phyloP scores from a whole-genome alignment of 1,284 basidiomycete species.

The Apiotrichum brassicae region DNA sequence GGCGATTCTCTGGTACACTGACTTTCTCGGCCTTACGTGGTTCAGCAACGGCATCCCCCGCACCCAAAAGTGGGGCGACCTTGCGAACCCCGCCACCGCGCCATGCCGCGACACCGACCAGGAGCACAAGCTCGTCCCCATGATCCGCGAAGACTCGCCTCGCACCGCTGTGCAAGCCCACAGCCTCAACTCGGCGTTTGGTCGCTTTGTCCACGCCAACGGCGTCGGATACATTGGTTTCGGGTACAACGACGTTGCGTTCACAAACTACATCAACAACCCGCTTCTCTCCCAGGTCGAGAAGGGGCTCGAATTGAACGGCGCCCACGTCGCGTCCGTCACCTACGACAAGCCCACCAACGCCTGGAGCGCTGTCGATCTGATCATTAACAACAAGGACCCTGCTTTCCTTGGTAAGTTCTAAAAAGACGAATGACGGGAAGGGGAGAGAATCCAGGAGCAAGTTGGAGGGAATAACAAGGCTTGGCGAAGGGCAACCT shows the following conservation, averaged over 20 bases:
- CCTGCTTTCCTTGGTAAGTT: slow-evolving; percentile 13
- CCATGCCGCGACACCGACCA: slow-evolving; percentile 26
- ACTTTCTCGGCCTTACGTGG: slow-evolving; percentile 10
- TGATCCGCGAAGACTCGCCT: slow-evolving; percentile 22
- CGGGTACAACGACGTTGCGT: slow-evolving; percentile 34
- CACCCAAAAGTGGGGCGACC: slow-evolving; percentile 21
- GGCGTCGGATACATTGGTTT: slow-evolving; percentile 22
- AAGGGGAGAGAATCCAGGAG: no score
- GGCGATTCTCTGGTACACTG: slow-evolving; percentile 13
- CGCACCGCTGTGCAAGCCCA: slow-evolving; percentile 10
- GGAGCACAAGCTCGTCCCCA: slow-evolving; percentile 25
- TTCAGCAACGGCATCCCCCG: slow-evolving; percentile 6
- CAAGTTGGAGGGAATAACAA: no score
- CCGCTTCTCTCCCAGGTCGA: slow-evolving; percentile 32
- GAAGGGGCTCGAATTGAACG: slow-evolving; percentile 19
- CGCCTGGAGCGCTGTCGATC: slow-evolving; percentile 19
- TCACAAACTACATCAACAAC: slow-evolving; percentile 32
- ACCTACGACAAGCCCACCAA: slow-evolving; percentile 16
- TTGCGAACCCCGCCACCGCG: slow-evolving; percentile 1
- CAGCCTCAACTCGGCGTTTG: slow-evolving; percentile 22
- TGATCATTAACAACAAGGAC: slow-evolving; percentile 42
- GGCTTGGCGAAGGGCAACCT: no score
- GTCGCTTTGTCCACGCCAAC: slow-evolving; percentile 17
- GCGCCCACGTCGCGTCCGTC: slow-evolving; percentile 15
- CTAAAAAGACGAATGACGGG: no score